Percentiles rank a stretch among this genome's conserved stretches.
These are phyloP conservation scores for Kernera saxatilis DNA, from an alignment of 345 rosid genomes.

Conservation along the genomic window DNA sequence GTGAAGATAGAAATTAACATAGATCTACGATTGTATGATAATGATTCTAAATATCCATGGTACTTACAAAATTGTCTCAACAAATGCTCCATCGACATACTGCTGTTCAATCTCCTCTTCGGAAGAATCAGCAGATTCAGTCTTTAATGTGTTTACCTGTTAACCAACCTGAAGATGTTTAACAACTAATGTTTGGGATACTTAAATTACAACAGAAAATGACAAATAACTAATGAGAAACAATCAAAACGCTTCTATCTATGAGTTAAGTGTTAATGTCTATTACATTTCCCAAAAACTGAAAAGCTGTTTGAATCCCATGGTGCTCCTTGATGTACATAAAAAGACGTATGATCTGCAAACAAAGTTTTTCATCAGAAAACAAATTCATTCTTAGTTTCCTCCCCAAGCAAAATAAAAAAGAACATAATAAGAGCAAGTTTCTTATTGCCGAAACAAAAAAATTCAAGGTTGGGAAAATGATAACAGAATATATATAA, in stretches of 20 bases:
- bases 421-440: neutral
- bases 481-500: neutral
- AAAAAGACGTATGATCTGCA: conserved; percentile 89
- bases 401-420: neutral
- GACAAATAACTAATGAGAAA: neutral
- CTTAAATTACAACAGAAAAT: conserved; percentile 3
- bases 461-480: neutral
- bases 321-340: conserved; percentile 77
- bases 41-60: neutral
- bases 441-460: neutral
- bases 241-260: neutral
- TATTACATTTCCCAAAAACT: conserved; percentile 81
- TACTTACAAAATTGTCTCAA: conserved; percentile 82
- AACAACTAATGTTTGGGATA: conserved; percentile 14
- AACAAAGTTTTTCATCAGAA: conserved; percentile 22
- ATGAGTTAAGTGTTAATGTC: conserved; percentile 10
- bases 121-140: conserved; percentile 51
- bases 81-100: conserved; percentile 87
- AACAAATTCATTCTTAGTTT: neutral
- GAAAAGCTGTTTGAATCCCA: conserved; percentile 73
- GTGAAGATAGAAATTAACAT: conserved; percentile 3
- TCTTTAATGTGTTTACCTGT: conserved; percentile 63
- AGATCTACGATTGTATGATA: neutral
- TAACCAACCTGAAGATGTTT: conserved; percentile 16
- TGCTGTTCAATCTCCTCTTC: conserved; percentile 73